These are phyloP conservation scores for Verticillium nubilum DNA, from an alignment of 2,329 filamentous ascomycete genomes.

Conservation along the genomic window DNA sequence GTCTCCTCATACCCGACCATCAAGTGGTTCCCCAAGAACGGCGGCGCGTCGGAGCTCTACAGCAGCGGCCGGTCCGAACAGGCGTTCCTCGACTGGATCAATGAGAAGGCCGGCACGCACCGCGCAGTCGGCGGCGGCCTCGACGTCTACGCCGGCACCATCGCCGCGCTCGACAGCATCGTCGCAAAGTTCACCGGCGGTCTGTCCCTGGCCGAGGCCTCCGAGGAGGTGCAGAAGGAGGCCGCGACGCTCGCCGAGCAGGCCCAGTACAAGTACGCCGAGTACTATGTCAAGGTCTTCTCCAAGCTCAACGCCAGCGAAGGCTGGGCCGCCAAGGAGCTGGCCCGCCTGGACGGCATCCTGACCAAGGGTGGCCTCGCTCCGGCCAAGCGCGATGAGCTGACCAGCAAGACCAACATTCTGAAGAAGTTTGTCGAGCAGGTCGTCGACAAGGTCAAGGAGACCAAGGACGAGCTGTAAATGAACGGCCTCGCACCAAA, in stretches of 20 bases:
- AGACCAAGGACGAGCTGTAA: slow-evolving; percentile 68
- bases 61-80: slow-evolving; percentile 69
- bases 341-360: slow-evolving; percentile 71
- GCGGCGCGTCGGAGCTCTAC: slow-evolving; percentile 67
- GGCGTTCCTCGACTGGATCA: slow-evolving; percentile 75
- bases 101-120: slow-evolving; percentile 84
- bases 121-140: slow-evolving; percentile 76
- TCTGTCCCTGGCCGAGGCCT: slow-evolving; percentile 55
- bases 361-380: slow-evolving; percentile 82
- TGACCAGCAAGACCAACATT: slow-evolving; percentile 83
- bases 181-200: slow-evolving; percentile 69
- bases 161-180: slow-evolving; percentile 71
- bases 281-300: slow-evolving; percentile 92
- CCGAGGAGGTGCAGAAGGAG: slow-evolving; percentile 67
- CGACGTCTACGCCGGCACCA: slow-evolving; percentile 72
- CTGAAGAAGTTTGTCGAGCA: slow-evolving; percentile 68
- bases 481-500: slow-evolving; percentile 18
- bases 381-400: slow-evolving; percentile 80
- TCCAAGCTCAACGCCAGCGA: slow-evolving; percentile 77
- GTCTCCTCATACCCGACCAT: slow-evolving; percentile 91
- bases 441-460: slow-evolving; percentile 41
- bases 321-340: slow-evolving; percentile 79
- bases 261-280: slow-evolving; percentile 68
- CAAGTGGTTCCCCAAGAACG: slow-evolving; percentile 92
- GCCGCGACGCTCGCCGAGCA: slow-evolving; percentile 59